These are phyloP conservation scores for Trichosporon sp. DNA, from an alignment of 1,284 basidiomycete species.

Conservation along the genomic window DNA sequence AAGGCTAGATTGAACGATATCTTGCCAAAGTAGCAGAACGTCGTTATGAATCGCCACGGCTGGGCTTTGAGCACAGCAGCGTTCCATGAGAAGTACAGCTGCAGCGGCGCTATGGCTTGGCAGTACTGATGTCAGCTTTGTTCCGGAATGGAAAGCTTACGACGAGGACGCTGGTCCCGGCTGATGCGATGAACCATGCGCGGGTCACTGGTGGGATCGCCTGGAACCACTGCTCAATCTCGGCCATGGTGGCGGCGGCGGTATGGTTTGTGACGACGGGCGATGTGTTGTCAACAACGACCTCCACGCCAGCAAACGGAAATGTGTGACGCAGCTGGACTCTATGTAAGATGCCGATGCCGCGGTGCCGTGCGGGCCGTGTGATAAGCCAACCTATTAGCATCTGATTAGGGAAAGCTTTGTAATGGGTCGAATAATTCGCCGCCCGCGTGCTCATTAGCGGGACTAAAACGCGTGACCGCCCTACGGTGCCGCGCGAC, in stretches of 20 bases:
- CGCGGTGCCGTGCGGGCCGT: too few relatives aligned
- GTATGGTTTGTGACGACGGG: not conserved
- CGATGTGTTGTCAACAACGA: not conserved
- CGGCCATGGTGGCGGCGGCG: slow-evolving; percentile 23
- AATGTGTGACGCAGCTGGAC: too few relatives aligned
- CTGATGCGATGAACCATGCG: slow-evolving; percentile 68
- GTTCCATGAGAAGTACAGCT: slow-evolving; percentile 86
- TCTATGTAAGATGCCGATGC: not conserved
- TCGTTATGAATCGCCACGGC: slow-evolving; percentile 81
- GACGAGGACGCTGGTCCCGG: slow-evolving; percentile 73
- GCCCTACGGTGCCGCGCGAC: too few relatives aligned
- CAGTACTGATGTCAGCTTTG: slow-evolving; percentile 64
- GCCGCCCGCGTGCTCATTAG: not conserved
- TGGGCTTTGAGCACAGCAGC: slow-evolving; percentile 73
- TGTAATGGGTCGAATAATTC: not conserved
- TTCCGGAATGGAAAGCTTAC: slow-evolving; percentile 52
- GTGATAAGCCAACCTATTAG: too few relatives aligned
- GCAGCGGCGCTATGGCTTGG: slow-evolving; percentile 77
- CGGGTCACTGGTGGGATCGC: slow-evolving; percentile 86
- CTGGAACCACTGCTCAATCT: slow-evolving; percentile 57
- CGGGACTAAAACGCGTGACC: not conserved
- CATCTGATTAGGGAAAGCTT: too few relatives aligned
- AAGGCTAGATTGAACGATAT: slow-evolving; percentile 92
- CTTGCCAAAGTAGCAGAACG: slow-evolving; percentile 92
- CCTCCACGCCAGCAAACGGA: not conserved